Base-by-base conservation (phyloP, 2,329 filamentous ascomycete species). In the Sporothrix inflata region DNA sequence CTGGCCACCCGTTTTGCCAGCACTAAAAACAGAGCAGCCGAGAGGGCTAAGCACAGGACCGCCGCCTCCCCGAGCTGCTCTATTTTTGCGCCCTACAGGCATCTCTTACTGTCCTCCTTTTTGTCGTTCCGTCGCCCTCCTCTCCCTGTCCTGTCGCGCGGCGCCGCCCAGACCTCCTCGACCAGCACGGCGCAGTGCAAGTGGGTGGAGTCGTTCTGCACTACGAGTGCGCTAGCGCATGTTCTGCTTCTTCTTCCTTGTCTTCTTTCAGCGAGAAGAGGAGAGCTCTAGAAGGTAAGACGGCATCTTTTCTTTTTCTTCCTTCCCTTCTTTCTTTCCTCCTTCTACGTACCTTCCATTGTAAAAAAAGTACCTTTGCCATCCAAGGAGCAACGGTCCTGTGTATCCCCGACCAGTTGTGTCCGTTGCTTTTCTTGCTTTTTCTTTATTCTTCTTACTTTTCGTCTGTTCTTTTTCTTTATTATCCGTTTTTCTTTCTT, bases 151-250 rank as follows among this genome's bases (percentile, higher is more conserved):
- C 38, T 42, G 30, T 24, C 70, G 19, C 70, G 19, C 11, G 40
- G 34, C 30, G 55, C 63, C 63, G 66, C 66, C 65, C 71, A 72
- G 71, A 72, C 70, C 70, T 30, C 70, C 60, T 53, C 45, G 27
- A 66, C 27, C 6, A 53, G 45, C 49, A 47, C 27, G 42, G 34
- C 55, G 38, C 57, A 49, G 30, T 65, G 71, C 45, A 27, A 47
- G 53, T 21, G 16, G 21, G 71, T 72, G 71, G 71, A 69, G 71
- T 47, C 57, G 68, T 53, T 30, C 55, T 65, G 57, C 67, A 66
- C 71, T 65, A 72, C 34, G 14, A 19, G 21, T 40, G 38, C 65
- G 57, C 60, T 71, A 71, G 45, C 45, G 30, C 34, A 53, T 61
- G n/a, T 21, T 55, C 66, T 45, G n/a, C 14, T 57, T 11, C 38